These are phyloP conservation scores for Alternaria brassicicola DNA, from an alignment of 2,329 filamentous ascomycete genomes.

Conservation along the genomic window DNA sequence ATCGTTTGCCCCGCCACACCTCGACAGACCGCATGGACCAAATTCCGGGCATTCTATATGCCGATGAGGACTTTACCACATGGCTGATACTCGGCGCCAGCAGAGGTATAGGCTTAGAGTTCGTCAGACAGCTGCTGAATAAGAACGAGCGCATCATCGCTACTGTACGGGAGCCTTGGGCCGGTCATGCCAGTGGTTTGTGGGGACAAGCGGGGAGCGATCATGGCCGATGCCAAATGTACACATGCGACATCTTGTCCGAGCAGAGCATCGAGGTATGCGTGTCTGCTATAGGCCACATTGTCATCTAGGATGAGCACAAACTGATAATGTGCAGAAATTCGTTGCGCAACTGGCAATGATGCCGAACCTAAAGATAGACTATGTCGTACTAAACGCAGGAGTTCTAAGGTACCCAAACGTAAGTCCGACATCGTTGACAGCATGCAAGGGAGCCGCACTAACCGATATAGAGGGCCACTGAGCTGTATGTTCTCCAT, in stretches of 20 bases:
- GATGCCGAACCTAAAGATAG: conserved; percentile 54
- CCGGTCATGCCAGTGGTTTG: conserved; percentile 48
- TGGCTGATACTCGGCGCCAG: conserved; percentile 57
- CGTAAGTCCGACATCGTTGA: conserved; percentile 47
- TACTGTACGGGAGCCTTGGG: conserved; percentile 55
- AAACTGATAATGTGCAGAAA: conserved; percentile 37
- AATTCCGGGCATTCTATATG: conserved; percentile 52
- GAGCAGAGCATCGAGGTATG: conserved; percentile 58
- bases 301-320: neutral
- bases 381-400: conserved; percentile 63
- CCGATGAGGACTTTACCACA: conserved; percentile 50
- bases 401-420: conserved; percentile 63
- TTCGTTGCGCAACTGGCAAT: conserved; percentile 51
- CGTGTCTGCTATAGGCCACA: neutral
- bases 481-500: conserved; percentile 53
- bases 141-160: conserved; percentile 58
- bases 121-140: conserved; percentile 57
- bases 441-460: conserved; percentile 21
- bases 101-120: conserved; percentile 59
- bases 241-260: conserved; percentile 60
- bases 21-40: conserved; percentile 46
- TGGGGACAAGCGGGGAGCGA: conserved; percentile 52
- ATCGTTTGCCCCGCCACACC: conserved; percentile 22
- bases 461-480: conserved; percentile 54
- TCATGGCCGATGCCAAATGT: conserved; percentile 55